Evolutionary conservation across 805 yeast genomes (phyloP), one percentile per base, ranked within the genome.

Genomic region (Barnettozyma californica): DNA sequence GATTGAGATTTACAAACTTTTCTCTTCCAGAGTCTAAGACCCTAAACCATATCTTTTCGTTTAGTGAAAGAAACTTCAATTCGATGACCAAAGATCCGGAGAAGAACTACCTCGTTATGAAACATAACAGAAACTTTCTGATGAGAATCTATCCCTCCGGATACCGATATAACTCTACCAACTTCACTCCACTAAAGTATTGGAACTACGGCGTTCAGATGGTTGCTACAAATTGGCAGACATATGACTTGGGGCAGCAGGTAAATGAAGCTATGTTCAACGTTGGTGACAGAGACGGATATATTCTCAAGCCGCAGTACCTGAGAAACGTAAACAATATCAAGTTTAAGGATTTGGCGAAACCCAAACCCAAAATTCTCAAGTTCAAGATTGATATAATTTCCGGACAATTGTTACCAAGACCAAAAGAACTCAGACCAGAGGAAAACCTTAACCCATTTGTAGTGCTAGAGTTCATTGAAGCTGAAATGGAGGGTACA

Each of bases 211-310:
- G 99, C 1, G 84, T 77, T 10, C 99, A 94, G 61, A 80, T 94
- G 89, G 98, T 87, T 5, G 98, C 99, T 0, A 83, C 96, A 0
- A 94, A 92, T 62, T 92, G 97, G 97, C 99, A 92, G 65, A 84
- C 94, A 0, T 84, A 80, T 62, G 99, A 94, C 61, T 50, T 81
- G 16, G 97, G 97, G 0, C 92, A 91, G 61, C 96, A 90, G 61
- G 59, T 94, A 10, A 91, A 90, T 63, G 86, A 86, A 53, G 87
- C 96, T 4, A 68, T 90, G 76, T 89, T 92, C 64, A 79, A 78
- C 44, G 65, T 75, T 14, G 76, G 78, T 0, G 70, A 74, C 13
- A 75, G 71, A 41, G 68, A 76, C 0, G 99, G 99, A 0, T 94
- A 88, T 61, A 80, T 85, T 8, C 67, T 87, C 43, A 94, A 94